Evolutionary conservation across 208 protist species (phyloP).

Genomic region (Leishmania mexicana): DNA sequence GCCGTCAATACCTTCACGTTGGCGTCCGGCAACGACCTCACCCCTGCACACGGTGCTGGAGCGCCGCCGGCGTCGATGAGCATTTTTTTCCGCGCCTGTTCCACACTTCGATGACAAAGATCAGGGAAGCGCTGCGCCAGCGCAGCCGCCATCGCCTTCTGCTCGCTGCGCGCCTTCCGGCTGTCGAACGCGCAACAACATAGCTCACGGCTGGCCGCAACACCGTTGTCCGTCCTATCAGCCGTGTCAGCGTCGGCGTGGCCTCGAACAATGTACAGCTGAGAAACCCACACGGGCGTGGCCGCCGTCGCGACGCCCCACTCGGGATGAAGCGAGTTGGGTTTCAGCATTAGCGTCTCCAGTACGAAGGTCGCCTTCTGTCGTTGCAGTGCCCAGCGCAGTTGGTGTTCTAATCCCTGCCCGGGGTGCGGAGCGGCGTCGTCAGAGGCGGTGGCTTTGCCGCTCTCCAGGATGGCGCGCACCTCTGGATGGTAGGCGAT

Average conservation of each 20-base stretch:
- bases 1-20: constrained; percentile 1
- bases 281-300: constrained; percentile 19
- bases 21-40: constrained; percentile 27
- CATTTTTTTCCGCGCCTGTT: constrained; percentile 35
- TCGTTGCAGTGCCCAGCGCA: constrained; percentile 52
- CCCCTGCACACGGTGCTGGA: constrained; percentile 35
- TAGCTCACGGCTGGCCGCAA: constrained; percentile 14
- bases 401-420: constrained; percentile 42
- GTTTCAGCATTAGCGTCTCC: constrained; percentile 32
- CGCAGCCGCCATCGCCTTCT: constrained; percentile 56
- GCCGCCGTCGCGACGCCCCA: constrained; percentile 35
- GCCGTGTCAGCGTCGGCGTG: not conserved
- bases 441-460: constrained; percentile 28
- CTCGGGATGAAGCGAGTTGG: constrained; percentile 35
- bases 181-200: constrained; percentile 36
- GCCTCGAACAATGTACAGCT: constrained; percentile 15
- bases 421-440: constrained; percentile 39
- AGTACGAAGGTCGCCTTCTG: constrained; percentile 34
- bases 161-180: constrained; percentile 70
- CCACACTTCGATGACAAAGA: constrained; percentile 38
- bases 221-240: not conserved
- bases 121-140: constrained; percentile 48
- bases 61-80: constrained; percentile 51
- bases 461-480: constrained; percentile 35
- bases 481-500: constrained; percentile 64